Evolutionary conservation across 345 rosid species (phyloP).

Genomic region (Iberis pinnata): DNA sequence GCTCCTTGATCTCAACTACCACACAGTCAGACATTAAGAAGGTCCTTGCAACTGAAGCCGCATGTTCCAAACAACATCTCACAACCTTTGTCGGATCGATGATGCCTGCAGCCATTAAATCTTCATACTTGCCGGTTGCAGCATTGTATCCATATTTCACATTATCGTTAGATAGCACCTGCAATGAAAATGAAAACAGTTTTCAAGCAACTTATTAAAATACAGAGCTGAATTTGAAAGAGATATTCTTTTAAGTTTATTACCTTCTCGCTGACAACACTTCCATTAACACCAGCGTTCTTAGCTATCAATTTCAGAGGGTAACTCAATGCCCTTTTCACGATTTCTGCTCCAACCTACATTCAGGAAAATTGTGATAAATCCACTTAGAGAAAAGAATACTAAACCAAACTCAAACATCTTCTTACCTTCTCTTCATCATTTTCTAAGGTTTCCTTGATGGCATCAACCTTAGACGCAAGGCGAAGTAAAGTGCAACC

Average conservation of each 20-base stretch:
- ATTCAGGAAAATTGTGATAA: background rate
- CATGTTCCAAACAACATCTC: constrained; percentile 94
- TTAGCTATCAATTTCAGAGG: constrained; percentile 90
- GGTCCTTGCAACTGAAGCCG: constrained; percentile 82
- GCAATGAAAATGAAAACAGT: constrained; percentile 14
- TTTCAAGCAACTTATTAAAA: too few species aligned
- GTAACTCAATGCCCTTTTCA: constrained; percentile 76
- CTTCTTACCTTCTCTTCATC: constrained; percentile 87
- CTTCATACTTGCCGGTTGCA: constrained; percentile 87
- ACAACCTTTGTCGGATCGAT: constrained; percentile 96
- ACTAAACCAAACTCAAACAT: constrained; percentile 1
- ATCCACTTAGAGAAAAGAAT: background rate
- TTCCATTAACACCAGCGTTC: constrained; percentile 93
- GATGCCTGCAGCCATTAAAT: constrained; percentile 88
- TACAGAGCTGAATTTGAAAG: too few species aligned
- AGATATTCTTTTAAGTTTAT: background rate
- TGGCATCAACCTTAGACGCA: constrained; percentile 63
- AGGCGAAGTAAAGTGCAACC: constrained; percentile 76
- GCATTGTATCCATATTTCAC: constrained; percentile 74
- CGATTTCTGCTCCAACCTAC: constrained; percentile 93
- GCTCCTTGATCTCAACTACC: too few species aligned
- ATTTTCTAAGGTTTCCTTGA: constrained; percentile 61
- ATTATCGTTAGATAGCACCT: constrained; percentile 76
- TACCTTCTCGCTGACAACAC: constrained; percentile 94
- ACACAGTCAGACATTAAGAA: constrained; percentile 99